Conservation (phyloP, 2,329 filamentous ascomycete genomes). For the Alternaria triticina region DNA sequence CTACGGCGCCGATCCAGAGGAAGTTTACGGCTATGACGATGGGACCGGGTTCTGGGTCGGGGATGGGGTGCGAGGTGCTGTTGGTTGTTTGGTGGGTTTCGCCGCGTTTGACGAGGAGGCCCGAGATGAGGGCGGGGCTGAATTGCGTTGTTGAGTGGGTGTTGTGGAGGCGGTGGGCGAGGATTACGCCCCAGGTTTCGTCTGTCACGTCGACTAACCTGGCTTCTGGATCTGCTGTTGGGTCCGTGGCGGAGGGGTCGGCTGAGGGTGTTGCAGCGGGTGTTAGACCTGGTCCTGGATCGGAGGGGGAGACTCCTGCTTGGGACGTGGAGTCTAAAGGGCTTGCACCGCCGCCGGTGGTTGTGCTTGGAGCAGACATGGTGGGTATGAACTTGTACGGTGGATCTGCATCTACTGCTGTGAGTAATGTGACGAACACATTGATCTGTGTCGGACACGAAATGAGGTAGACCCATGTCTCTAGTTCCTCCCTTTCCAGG, state of each 20-base stretch:
- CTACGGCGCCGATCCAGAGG: conserved; percentile 54
- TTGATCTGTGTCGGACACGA: conserved; percentile 46
- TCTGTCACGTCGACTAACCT: conserved; percentile 75
- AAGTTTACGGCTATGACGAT: conserved; percentile 52
- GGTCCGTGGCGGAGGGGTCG: conserved; percentile 54
- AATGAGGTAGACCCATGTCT: conserved; percentile 50
- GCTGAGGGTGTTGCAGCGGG: conserved; percentile 70
- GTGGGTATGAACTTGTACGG: conserved; percentile 67
- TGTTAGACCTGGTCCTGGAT: conserved; percentile 56
- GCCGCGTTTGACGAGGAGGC: conserved; percentile 53
- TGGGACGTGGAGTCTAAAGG: conserved; percentile 44
- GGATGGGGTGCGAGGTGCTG: conserved; percentile 17
- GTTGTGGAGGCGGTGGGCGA: conserved; percentile 63
- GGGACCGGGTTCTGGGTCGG: conserved; percentile 37
- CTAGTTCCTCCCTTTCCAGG: conserved; percentile 70
- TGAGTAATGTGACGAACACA: conserved; percentile 61
- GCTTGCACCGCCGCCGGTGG: conserved; percentile 21
- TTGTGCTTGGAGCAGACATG: conserved; percentile 19
- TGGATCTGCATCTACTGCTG: conserved; percentile 70
- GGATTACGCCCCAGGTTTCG: conserved; percentile 76
- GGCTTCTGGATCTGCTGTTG: conserved; percentile 63
- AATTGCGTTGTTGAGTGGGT: conserved; percentile 43
- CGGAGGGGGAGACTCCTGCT: conserved; percentile 40
- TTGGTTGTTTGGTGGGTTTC: conserved; percentile 18
- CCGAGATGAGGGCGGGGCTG: conserved; percentile 50